Percentiles rank a stretch among this genome's conserved stretches.
Conservation (phyloP, 257 asterid species). For the Forsythia suspensa region DNA sequence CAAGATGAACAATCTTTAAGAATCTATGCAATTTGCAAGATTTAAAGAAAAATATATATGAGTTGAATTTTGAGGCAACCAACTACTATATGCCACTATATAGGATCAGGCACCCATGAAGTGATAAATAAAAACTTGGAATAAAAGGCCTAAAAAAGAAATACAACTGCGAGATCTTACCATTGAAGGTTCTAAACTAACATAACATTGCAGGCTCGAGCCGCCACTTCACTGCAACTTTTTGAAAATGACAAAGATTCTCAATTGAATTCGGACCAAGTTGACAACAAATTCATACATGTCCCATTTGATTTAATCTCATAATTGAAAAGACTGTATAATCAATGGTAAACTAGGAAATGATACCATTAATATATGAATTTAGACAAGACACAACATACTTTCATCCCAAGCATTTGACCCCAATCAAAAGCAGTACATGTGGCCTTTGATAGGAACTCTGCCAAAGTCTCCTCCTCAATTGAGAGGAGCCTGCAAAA, state of each 20-base stretch:
- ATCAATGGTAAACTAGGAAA: not conserved
- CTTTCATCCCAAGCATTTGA: slow-evolving; percentile 99
- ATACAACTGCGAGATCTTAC: too few relatives aligned
- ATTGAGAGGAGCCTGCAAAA: slow-evolving; percentile 77
- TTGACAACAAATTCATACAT: slow-evolving; percentile 32
- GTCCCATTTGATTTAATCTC: too few relatives aligned
- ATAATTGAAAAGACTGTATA: too few relatives aligned
- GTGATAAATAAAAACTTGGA: too few relatives aligned
- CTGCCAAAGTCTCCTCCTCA: slow-evolving; percentile 27
- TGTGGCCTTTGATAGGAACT: slow-evolving; percentile 36
- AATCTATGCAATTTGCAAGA: slow-evolving; percentile 76
- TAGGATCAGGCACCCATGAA: too few relatives aligned
- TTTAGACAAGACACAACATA: slow-evolving; percentile 1
- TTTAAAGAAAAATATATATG: not conserved
- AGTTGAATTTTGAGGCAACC: not conserved
- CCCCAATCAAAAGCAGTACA: slow-evolving; percentile 99
- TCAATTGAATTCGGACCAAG: slow-evolving; percentile 99
- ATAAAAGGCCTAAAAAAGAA: too few relatives aligned
- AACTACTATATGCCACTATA: not conserved
- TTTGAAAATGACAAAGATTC: slow-evolving; percentile 89
- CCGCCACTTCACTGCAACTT: slow-evolving; percentile 94
- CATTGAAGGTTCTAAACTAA: slow-evolving; percentile 79
- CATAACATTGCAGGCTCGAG: slow-evolving; percentile 99
- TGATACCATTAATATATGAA: not conserved
- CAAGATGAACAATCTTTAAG: slow-evolving; percentile 95